Base-by-base conservation (phyloP, 371 early-diverging fungal species). In the Mucor piriformis region DNA sequence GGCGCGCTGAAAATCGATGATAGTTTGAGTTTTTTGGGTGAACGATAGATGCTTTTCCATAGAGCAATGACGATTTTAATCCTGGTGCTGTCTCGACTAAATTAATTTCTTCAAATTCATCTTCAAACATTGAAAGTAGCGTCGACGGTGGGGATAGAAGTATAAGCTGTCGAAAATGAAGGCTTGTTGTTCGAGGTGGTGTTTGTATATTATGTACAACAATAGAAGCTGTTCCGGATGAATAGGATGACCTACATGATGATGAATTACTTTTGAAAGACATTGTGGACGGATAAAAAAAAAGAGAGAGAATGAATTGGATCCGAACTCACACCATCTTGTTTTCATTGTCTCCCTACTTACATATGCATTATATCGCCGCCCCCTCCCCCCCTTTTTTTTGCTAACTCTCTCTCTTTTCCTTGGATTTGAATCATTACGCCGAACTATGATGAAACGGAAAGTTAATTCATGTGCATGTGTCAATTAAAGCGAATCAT, bases 161-260 rank as follows among this genome's bases (percentile, higher is more conserved):
- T 15, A 53, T 27, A 7, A 53, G 32, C n/a, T 53, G 54, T 18
- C 54, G 42, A 40, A 53, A 53, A 12, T 42, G 21, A 2, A 53
- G 25, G 13, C 54, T 53, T 16, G 54, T 53, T 18, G 54, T 53
- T 37, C 54, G 23, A 27, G 54, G 54, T 38, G 54, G 54, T 7
- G 42, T 53, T 18, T 53, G 18, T 34, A 51, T 35, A n/a, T 15
- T 15, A 11, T 20, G 47, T n/a, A 25, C 24, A 24, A 21, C 34
- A 32, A n/a, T 50, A 6, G 33, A 50, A 10, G 50, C 15, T 33
- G 8, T n/a, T 7, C 7, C 18, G n/a, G 50, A 16, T 33, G 20
- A 50, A 33, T 29, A 33, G 5, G 50, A 50, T 32, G 20, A 50
- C 29, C 29, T 29, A 29, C 29, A 29, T 29, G 29, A 29, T 29